phyloP scores from a whole-genome alignment of 352 stramenopile genomes.

The Saprolegnia diclina region DNA sequence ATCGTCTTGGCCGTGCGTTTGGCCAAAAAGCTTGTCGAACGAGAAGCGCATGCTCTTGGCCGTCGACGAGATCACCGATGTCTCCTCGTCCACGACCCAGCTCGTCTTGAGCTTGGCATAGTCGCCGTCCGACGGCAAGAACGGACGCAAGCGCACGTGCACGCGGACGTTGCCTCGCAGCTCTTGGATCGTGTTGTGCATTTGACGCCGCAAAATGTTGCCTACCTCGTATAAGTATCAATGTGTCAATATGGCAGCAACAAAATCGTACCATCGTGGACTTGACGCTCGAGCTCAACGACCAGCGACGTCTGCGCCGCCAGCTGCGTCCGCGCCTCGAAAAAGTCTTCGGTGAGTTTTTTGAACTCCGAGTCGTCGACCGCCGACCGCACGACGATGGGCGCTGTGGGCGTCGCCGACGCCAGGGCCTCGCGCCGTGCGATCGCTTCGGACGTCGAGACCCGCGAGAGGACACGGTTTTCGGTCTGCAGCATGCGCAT shows the following conservation, averaged over 20 bases:
- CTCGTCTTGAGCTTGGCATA: conserved; percentile 34
- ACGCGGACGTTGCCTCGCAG: conserved; percentile 99
- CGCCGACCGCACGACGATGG: neutral
- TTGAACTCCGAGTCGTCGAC: conserved; percentile 33
- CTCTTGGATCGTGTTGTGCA: conserved; percentile 99
- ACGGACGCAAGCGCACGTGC: conserved; percentile 91
- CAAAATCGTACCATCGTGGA: conserved; percentile 37
- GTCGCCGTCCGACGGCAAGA: conserved; percentile 78
- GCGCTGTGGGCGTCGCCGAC: neutral
- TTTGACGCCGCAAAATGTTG: conserved; percentile 81
- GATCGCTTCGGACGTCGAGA: conserved; percentile 2
- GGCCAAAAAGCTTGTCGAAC: conserved; percentile 97
- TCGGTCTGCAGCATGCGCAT: conserved; percentile 26
- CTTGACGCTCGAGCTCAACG: conserved; percentile 52
- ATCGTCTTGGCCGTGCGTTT: conserved; percentile 91
- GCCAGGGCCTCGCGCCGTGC: neutral
- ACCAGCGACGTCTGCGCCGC: conserved; percentile 56
- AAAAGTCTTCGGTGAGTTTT: conserved; percentile 65
- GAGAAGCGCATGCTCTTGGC: conserved; percentile 86
- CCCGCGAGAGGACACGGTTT: conserved; percentile 18
- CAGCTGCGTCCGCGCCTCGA: conserved; percentile 57
- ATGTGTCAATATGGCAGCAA: neutral
- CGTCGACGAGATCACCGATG: conserved; percentile 65
- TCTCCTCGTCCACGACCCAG: conserved; percentile 31
- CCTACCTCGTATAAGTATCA: conserved; percentile 17